These are phyloP conservation scores for Plasmodium knowlesi DNA, from an alignment of 169 alveolate genomes.

Conservation along the genomic window DNA sequence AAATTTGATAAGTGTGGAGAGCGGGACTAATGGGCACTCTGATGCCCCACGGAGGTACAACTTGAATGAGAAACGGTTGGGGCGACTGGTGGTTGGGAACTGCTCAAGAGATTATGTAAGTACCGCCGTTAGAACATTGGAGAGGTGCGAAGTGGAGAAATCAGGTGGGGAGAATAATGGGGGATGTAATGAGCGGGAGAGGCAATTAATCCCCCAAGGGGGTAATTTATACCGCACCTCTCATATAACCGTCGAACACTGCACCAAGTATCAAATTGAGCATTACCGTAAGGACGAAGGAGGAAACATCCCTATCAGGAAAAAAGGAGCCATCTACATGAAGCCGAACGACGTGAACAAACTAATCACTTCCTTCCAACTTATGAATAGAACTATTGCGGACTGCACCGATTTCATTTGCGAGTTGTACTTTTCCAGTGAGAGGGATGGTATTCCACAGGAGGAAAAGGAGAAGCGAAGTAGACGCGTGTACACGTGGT, in stretches of 20 bases:
- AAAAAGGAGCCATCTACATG: constrained; percentile 16
- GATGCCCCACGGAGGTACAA: not conserved
- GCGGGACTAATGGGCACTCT: not conserved
- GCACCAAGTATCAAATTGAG: not conserved
- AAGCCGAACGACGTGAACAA: constrained; percentile 48
- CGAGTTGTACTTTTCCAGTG: not conserved
- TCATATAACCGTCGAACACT: not conserved
- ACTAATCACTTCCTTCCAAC: constrained; percentile 8
- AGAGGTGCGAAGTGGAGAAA: not conserved
- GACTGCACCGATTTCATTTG: constrained; percentile 34
- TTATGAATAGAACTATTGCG: constrained; percentile 14
- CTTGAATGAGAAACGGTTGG: not conserved
- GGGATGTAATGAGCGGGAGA: not conserved
- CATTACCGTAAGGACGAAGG: not conserved
- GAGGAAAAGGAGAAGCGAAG: not conserved
- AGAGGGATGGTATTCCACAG: not conserved
- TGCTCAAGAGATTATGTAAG: not conserved
- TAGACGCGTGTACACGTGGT: constrained; percentile 18
- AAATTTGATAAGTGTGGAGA: too few species aligned
- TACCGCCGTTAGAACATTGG: not conserved
- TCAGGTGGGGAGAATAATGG: not conserved
- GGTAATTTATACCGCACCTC: not conserved
- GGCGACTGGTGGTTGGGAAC: not conserved
- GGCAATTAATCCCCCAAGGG: not conserved
- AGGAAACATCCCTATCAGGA: not conserved